Percentiles rank a stretch among this genome's conserved stretches.
Evolutionary conservation across 2,329 filamentous ascomycete genomes (phyloP).

Genomic region (Leptographium flavum): DNA sequence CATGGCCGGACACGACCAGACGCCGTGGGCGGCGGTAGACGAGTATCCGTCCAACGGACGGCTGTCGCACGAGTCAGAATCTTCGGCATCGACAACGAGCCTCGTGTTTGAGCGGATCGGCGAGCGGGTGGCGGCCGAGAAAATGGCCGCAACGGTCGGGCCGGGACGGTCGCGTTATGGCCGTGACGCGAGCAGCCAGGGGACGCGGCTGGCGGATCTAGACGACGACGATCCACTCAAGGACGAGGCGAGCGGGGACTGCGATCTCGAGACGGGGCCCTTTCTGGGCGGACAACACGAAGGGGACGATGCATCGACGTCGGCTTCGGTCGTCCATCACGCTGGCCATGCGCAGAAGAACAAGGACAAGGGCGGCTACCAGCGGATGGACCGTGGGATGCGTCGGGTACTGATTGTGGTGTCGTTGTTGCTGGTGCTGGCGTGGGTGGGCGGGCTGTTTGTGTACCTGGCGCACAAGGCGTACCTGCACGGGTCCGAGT

Average conservation of each 20-base stretch:
- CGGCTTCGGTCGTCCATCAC: background rate
- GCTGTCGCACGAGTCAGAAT: conserved; percentile 43
- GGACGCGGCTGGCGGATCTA: conserved; percentile 20
- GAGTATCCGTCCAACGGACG: conserved; percentile 15
- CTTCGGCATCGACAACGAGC: conserved; percentile 73
- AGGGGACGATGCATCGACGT: conserved; percentile 11
- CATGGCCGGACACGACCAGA: background rate
- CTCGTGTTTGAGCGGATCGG: conserved; percentile 66
- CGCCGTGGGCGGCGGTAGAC: background rate
- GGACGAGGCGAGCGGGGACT: conserved; percentile 21
- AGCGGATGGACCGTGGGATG: conserved; percentile 51
- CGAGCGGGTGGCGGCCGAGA: conserved; percentile 27
- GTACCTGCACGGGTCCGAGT: conserved; percentile 48
- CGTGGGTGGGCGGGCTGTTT: conserved; percentile 55
- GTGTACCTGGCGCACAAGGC: conserved; percentile 51
- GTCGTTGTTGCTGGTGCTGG: conserved; percentile 44
- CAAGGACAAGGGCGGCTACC: conserved; percentile 13
- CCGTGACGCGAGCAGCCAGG: conserved; percentile 11
- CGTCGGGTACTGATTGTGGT: conserved; percentile 49
- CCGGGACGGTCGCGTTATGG: background rate
- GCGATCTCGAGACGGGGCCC: conserved; percentile 37
- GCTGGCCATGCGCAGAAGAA: conserved; percentile 12
- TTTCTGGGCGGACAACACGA: conserved; percentile 27
- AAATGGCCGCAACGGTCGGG: conserved; percentile 2
- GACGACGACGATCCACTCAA: conserved; percentile 32